These are phyloP conservation scores for Vanilla planifolia DNA, from an alignment of 106 monocot genomes.

Conservation along the genomic window DNA sequence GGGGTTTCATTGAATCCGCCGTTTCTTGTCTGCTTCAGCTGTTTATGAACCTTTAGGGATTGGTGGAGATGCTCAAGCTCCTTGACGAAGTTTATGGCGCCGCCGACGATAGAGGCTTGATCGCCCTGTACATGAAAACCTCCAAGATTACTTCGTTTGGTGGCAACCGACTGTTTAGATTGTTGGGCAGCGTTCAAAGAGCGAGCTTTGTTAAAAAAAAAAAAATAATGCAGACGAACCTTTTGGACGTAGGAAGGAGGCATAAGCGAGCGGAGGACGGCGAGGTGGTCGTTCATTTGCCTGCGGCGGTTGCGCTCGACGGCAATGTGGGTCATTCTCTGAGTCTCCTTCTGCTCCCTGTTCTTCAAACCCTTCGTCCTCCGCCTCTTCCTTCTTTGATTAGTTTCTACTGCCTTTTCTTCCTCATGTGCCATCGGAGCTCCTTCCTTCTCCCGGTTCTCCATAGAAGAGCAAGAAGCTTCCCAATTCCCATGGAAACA, in stretches of 20 bases:
- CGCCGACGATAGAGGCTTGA: slow-evolving; percentile 72
- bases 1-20: neutral
- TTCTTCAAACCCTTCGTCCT: slow-evolving; percentile 28
- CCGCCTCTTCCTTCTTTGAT: slow-evolving; percentile 25
- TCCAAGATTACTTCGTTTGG: no score
- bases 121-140: slow-evolving; percentile 43
- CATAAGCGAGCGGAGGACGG: slow-evolving; percentile 48
- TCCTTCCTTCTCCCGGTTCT: neutral
- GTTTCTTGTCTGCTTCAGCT: slow-evolving; percentile 7
- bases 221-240: no score
- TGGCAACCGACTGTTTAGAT: no score
- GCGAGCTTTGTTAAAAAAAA: no score
- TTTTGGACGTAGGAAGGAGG: slow-evolving; percentile 52
- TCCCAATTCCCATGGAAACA: neutral
- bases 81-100: slow-evolving; percentile 74
- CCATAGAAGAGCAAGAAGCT: neutral
- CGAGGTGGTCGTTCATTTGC: slow-evolving; percentile 57
- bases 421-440: neutral
- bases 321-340: slow-evolving; percentile 67
- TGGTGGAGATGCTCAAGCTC: slow-evolving; percentile 72
- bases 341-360: slow-evolving; percentile 56
- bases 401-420: neutral
- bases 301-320: slow-evolving; percentile 59
- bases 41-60: slow-evolving; percentile 50
- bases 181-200: no score